A percentile compares a stretch with the other conserved stretches of the same genome.
phyloP scores from a whole-genome alignment of 805 yeast species.

The Saturnispora gosingensis region DNA sequence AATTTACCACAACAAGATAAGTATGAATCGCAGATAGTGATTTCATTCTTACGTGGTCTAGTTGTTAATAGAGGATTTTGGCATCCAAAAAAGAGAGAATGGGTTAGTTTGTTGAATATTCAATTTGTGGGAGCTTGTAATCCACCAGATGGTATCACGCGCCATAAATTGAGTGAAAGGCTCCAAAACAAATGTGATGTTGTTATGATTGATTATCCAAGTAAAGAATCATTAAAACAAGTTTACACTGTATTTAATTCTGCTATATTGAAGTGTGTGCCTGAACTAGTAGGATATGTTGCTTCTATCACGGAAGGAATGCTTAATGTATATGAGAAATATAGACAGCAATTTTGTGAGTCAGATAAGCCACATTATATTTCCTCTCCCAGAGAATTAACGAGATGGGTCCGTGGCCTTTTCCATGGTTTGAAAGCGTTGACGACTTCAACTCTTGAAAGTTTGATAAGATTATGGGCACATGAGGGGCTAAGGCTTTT shows the following conservation, averaged over 20 bases:
- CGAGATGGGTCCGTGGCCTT: slow-evolving; percentile 80
- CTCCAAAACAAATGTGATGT: slow-evolving; percentile 60
- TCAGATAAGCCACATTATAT: slow-evolving; percentile 49
- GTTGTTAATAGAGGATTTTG: slow-evolving; percentile 73
- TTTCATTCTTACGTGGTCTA: slow-evolving; percentile 65
- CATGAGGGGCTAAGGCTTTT: slow-evolving; percentile 77
- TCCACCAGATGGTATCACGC: slow-evolving; percentile 75
- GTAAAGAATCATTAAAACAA: slow-evolving; percentile 45
- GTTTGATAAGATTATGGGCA: slow-evolving; percentile 58
- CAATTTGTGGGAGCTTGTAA: slow-evolving; percentile 96
- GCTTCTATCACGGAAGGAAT: slow-evolving; percentile 51
- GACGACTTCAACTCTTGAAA: slow-evolving; percentile 28
- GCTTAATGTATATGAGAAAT: slow-evolving; percentile 47
- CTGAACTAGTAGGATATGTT: slow-evolving; percentile 48
- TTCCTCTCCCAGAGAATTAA: slow-evolving; percentile 83
- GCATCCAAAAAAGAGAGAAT: slow-evolving; percentile 46
- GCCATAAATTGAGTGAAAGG: slow-evolving; percentile 47
- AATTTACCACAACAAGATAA: slow-evolving; percentile 68
- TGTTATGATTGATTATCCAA: slow-evolving; percentile 75
- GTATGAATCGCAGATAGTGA: slow-evolving; percentile 65
- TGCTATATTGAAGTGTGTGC: slow-evolving; percentile 52
- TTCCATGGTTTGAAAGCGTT: slow-evolving; percentile 27
- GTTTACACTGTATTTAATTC: slow-evolving; percentile 54
- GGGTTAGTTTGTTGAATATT: slow-evolving; percentile 57
- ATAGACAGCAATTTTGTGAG: slow-evolving; percentile 33